Conservation (phyloP, 192 early-diverging fungal genomes). For the Linnemannia schmuckeri region DNA sequence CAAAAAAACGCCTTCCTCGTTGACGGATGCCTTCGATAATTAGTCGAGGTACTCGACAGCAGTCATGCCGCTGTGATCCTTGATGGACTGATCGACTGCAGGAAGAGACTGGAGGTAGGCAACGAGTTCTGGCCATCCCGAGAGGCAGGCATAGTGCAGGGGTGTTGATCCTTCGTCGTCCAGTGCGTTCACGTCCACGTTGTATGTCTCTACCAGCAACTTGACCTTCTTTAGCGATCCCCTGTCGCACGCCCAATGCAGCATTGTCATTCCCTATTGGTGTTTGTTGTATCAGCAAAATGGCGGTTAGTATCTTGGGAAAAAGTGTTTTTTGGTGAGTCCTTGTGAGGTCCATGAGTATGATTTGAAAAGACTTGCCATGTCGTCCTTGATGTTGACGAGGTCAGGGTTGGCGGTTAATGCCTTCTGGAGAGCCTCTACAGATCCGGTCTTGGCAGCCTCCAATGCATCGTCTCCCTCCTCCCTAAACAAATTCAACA, state of each 20-base stretch:
- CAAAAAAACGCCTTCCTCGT: not conserved
- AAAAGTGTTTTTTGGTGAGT: too few species aligned
- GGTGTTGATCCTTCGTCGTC: constrained; percentile 47
- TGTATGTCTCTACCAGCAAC: constrained; percentile 49
- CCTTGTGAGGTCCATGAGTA: too few species aligned
- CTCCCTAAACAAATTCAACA: constrained; percentile 8
- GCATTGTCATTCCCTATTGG: constrained; percentile 62
- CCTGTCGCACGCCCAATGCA: constrained; percentile 69
- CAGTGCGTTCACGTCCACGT: constrained; percentile 53
- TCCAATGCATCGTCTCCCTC: constrained; percentile 30
- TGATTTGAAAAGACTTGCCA: constrained; percentile 6
- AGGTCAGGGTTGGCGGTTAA: constrained; percentile 20
- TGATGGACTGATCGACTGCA: constrained; percentile 25
- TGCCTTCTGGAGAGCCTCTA: constrained; percentile 16
- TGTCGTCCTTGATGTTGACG: constrained; percentile 34
- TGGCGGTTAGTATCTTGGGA: not conserved
- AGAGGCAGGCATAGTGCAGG: constrained; percentile 39
- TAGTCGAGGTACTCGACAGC: constrained; percentile 39
- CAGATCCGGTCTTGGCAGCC: constrained; percentile 28
- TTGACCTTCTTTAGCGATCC: constrained; percentile 61
- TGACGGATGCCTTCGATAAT: too few species aligned
- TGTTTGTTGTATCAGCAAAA: not conserved
- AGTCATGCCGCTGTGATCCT: constrained; percentile 34
- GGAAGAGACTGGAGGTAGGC: constrained; percentile 33
- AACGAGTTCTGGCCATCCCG: constrained; percentile 40